Base-by-base conservation (phyloP, 228 moss, liverwort and hornwort genomes). In the Sphagnum fallax region DNA sequence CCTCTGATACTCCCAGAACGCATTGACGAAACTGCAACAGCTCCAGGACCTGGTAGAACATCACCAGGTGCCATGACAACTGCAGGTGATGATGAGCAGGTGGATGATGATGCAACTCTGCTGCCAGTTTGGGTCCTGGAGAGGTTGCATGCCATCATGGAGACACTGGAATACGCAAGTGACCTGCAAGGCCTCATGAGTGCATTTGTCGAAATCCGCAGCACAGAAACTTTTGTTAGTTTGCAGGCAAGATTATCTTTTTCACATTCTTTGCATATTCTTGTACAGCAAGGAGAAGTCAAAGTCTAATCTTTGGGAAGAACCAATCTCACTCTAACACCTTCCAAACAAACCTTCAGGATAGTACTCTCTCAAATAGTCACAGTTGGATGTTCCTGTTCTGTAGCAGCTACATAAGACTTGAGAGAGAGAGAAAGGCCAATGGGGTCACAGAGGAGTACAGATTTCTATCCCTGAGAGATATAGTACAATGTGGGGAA, bases 101-200 rank as follows among this genome's bases (percentile, higher is more conserved):
- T 55, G 8, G 12, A 55, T 8, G 12, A 55, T 8, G 32, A 32
- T 32, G 32, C 32, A 32, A 32, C 32, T 32, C 48, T 86, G 49
- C 64, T 86, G 64, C 83, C 90, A 8, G 61, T 80, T 47, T 52
- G 74, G 57, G 81, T 78, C 53, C 15, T 88, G 50, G 74, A 86
- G 63, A 80, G 82, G 69, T 74, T 97, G 75, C 82, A 87, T 70
- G 72, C 74, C 47, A 89, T 97, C 50, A 83, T 93, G 70, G 81
- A 88, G 64, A 85, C 76, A 65, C 63, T 93, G 71, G 68, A 75
- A 10, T 66, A 65, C 5, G 89, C 87, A 69, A 84, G 76, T 15
- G 82, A 80, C 70, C 80, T 77, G 65, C 82, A 93, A 60, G 88
- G 79, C 71, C 77, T 84, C 67, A 73, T 97, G 57, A 90, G 93